Evolutionary conservation across 345 rosid genomes (phyloP).

Genomic region (Syzygium aqueum): DNA sequence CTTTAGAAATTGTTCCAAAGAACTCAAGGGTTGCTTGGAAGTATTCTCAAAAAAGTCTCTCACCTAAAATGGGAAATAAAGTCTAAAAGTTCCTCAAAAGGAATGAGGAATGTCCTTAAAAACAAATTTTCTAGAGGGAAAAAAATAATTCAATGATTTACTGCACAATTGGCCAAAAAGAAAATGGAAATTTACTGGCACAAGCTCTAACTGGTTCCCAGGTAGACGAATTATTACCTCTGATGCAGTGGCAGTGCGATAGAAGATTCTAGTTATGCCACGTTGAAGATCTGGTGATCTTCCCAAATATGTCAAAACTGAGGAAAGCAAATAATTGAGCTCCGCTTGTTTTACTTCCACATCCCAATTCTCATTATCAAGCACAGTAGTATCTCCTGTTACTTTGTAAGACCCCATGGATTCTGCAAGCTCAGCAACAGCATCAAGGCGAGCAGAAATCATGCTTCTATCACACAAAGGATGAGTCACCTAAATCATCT

Average conservation of each 20-base stretch:
- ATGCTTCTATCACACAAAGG: constrained; percentile 76
- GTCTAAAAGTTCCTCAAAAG: background rate
- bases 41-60: background rate
- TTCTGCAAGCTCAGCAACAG: constrained; percentile 91
- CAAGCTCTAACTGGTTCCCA: background rate
- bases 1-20: background rate
- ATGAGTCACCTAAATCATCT: constrained; percentile 65
- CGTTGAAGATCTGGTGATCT: constrained; percentile 88
- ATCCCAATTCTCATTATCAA: constrained; percentile 32
- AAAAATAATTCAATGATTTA: background rate
- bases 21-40: background rate
- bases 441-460: constrained; percentile 93
- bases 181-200: background rate
- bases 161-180: background rate
- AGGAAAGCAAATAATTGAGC: constrained; percentile 45
- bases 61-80: background rate
- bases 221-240: constrained; percentile 46
- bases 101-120: background rate
- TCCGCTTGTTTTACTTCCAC: constrained; percentile 25
- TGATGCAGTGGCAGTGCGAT: constrained; percentile 75
- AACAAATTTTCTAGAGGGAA: background rate
- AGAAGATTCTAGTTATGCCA: constrained; percentile 92
- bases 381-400: constrained; percentile 19
- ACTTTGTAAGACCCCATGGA: constrained; percentile 59
- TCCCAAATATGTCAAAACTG: constrained; percentile 68